phyloP scores from a whole-genome alignment of 208 protist species.

The Acanthamoeba royreba region DNA sequence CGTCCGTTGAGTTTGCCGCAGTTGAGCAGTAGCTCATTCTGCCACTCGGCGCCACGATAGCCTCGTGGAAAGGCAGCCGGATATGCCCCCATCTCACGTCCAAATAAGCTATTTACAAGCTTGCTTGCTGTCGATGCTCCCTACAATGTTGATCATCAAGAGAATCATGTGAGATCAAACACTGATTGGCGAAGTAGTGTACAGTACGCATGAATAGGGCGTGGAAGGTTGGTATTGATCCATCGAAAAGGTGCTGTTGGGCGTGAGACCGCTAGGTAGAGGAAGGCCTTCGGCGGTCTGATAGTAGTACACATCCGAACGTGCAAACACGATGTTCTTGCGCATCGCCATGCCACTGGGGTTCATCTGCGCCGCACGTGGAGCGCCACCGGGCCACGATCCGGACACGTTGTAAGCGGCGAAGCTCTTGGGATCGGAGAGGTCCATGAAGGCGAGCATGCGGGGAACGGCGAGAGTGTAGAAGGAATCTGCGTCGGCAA shows the following conservation, averaged over 20 bases:
- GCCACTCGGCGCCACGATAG: background rate
- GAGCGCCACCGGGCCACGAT: background rate
- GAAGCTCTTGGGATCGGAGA: background rate
- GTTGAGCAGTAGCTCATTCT: background rate
- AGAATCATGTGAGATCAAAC: background rate
- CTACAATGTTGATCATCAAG: background rate
- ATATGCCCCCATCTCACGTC: background rate
- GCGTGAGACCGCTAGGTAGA: background rate
- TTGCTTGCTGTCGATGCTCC: background rate
- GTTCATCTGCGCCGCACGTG: background rate
- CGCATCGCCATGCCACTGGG: background rate
- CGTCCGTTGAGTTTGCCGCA: background rate
- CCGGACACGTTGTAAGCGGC: background rate
- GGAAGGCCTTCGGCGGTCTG: slow-evolving; percentile 27
- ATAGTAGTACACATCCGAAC: slow-evolving; percentile 54
- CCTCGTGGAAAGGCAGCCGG: background rate
- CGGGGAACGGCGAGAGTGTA: background rate
- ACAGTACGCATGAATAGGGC: background rate
- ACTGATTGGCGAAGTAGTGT: background rate
- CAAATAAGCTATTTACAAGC: background rate
- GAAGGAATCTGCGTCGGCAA: slow-evolving; percentile 40
- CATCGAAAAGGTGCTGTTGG: background rate
- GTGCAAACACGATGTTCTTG: slow-evolving; percentile 29
- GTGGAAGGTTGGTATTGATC: background rate
- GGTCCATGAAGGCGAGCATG: slow-evolving; percentile 40